Conservation (phyloP, 805 yeast species). For the Hemisphaericaspora nanyangensis region DNA sequence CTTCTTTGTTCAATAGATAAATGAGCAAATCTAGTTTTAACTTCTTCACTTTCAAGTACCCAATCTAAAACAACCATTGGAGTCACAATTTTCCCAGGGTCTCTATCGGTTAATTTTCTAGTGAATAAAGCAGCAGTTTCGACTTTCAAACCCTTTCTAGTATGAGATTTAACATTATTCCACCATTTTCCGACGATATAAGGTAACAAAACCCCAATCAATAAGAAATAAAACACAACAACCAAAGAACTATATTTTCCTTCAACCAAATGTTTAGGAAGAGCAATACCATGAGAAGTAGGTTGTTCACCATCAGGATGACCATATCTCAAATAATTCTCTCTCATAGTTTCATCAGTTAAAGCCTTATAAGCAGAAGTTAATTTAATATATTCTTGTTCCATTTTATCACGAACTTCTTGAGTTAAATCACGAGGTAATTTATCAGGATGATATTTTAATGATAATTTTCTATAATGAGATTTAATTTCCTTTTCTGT, state of each 20-base stretch:
- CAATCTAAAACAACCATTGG: constrained; percentile 55
- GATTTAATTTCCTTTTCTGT: constrained; percentile 73
- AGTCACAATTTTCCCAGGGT: constrained; percentile 64
- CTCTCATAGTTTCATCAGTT: constrained; percentile 82
- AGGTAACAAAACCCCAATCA: constrained; percentile 80
- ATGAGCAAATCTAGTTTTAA: constrained; percentile 38
- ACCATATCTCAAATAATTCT: constrained; percentile 82
- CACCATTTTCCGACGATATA: constrained; percentile 85
- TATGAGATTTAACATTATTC: constrained; percentile 73
- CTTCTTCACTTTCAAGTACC: constrained; percentile 67
- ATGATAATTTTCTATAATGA: constrained; percentile 80
- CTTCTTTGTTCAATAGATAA: constrained; percentile 46
- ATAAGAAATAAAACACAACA: constrained; percentile 56
- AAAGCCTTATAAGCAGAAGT: constrained; percentile 92
- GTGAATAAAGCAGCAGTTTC: constrained; percentile 79
- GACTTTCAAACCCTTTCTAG: constrained; percentile 78
- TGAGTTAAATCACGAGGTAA: constrained; percentile 59
- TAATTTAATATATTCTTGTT: constrained; percentile 73
- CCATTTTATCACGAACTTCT: constrained; percentile 55
- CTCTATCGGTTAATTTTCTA: constrained; percentile 66
- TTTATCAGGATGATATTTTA: constrained; percentile 93
- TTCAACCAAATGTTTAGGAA: constrained; percentile 87
- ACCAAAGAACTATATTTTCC: constrained; percentile 69
- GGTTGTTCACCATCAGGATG: constrained; percentile 98
- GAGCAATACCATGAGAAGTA: constrained; percentile 86